Conservation (phyloP, 441 rosid species). For the Erysimum cheiri region DNA sequence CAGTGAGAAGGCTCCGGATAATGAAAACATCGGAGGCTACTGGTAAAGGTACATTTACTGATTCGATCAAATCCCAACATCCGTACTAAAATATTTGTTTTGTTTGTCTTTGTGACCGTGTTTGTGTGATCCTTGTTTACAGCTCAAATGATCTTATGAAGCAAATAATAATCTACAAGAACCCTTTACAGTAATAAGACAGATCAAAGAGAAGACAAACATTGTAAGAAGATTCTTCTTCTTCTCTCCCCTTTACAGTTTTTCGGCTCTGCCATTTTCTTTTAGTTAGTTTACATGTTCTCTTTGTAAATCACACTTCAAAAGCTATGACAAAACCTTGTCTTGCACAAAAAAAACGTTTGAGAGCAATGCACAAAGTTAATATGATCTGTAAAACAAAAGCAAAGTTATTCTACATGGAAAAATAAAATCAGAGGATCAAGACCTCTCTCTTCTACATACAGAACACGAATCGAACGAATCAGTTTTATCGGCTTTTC, state of each 20-base stretch:
- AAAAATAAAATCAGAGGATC: conserved; percentile 23
- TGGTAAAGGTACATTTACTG: conserved; percentile 59
- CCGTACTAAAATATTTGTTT: neutral
- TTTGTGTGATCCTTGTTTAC: conserved; percentile 28
- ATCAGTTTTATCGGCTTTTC: conserved; percentile 16
- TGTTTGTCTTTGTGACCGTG: conserved; percentile 16
- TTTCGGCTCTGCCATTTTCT: conserved; percentile 30
- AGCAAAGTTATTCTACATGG: conserved; percentile 37
- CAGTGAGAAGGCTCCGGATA: conserved; percentile 89
- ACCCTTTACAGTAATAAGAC: conserved; percentile 40
- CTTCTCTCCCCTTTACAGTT: conserved; percentile 21
- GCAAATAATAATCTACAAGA: conserved; percentile 20
- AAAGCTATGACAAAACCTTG: conserved; percentile 34
- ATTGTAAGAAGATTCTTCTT: conserved; percentile 41
- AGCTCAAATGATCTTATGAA: conserved; percentile 46
- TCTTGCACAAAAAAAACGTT: conserved; percentile 33
- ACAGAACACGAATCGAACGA: conserved; percentile 51
- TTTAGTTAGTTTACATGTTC: conserved; percentile 30
- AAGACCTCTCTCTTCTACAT: conserved; percentile 46
- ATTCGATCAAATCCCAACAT: conserved; percentile 7
- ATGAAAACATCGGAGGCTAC: conserved; percentile 83
- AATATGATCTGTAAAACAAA: conserved; percentile 34
- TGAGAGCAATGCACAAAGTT: conserved; percentile 42
- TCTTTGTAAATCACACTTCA: conserved; percentile 40
- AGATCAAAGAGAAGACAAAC: conserved; percentile 39